Percentiles rank a stretch among this genome's conserved stretches.
Conservation (phyloP, 306 rosid species). For the Fragaria vesca region DNA sequence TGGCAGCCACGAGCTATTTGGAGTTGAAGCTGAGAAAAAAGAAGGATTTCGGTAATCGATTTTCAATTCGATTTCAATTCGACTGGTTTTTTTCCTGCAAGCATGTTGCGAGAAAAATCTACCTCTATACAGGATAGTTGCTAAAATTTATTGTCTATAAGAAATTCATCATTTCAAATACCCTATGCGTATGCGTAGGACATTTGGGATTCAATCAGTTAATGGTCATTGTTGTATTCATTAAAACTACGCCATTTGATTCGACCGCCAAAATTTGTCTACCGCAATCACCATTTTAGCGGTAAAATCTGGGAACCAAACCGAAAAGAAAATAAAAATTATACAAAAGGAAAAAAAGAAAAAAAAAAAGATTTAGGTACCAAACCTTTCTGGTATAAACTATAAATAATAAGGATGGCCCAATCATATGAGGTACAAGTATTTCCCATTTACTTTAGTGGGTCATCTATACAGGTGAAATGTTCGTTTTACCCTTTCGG, state of each 20-base stretch:
- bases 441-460: constrained; percentile 13
- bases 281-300: constrained; percentile 1
- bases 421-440: constrained; percentile 27
- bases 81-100: too few relatives aligned
- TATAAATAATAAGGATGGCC: constrained; percentile 15
- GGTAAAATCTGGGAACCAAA: constrained; percentile 8
- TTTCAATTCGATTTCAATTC: too few relatives aligned
- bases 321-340: not conserved
- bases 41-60: too few relatives aligned
- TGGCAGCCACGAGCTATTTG: constrained; percentile 25
- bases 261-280: constrained; percentile 14
- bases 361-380: not conserved
- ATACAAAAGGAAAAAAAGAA: not conserved
- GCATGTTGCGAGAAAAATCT: too few relatives aligned
- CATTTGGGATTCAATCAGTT: too few relatives aligned
- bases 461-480: constrained; percentile 16
- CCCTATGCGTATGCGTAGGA: too few relatives aligned
- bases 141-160: too few relatives aligned
- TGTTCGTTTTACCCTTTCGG: constrained; percentile 14
- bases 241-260: not conserved
- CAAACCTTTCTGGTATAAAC: not conserved
- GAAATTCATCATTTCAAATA: too few relatives aligned
- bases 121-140: too few relatives aligned
- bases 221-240: too few relatives aligned
- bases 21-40: too few relatives aligned